Conservation (phyloP, 257 asterid genomes). For the Anisodus acutangulus region DNA sequence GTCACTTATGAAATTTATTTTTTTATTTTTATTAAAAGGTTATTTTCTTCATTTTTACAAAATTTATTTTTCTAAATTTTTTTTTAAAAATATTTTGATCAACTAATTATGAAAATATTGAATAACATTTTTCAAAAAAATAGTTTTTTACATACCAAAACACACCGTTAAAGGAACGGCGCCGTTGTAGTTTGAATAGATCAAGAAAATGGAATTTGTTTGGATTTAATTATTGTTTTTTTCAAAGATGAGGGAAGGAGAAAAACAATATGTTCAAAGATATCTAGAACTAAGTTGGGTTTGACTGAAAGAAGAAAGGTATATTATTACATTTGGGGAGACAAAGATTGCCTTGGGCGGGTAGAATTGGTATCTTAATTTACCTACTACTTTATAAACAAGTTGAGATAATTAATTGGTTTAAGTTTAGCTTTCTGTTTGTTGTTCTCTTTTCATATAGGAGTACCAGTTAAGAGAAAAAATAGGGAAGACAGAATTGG, state of each 20-base stretch:
- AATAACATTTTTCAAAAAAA: too few relatives aligned
- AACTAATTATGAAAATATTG: too few relatives aligned
- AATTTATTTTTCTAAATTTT: too few relatives aligned
- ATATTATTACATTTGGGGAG: constrained; percentile 17
- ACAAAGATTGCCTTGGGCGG: constrained; percentile 9
- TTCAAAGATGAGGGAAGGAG: not conserved
- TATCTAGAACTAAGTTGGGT: constrained; percentile 3
- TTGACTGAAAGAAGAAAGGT: constrained; percentile 27
- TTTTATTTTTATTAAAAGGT: too few relatives aligned
- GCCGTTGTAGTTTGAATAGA: constrained; percentile 33
- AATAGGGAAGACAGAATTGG: not conserved
- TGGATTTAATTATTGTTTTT: not conserved
- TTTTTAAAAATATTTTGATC: too few relatives aligned
- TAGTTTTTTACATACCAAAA: too few relatives aligned
- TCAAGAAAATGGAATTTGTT: constrained; percentile 25
- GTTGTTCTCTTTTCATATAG: not conserved
- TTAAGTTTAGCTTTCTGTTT: not conserved
- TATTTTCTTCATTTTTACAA: too few relatives aligned
- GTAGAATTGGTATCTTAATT: constrained; percentile 24
- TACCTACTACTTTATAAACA: not conserved
- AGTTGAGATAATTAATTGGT: not conserved
- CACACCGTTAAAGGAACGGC: not conserved
- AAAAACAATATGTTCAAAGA: not conserved
- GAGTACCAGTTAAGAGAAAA: too few relatives aligned
- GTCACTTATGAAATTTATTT: too few relatives aligned